These are phyloP conservation scores for Neoscytalidium dimidiatum DNA, from an alignment of 2,329 filamentous ascomycete genomes.

Conservation along the genomic window DNA sequence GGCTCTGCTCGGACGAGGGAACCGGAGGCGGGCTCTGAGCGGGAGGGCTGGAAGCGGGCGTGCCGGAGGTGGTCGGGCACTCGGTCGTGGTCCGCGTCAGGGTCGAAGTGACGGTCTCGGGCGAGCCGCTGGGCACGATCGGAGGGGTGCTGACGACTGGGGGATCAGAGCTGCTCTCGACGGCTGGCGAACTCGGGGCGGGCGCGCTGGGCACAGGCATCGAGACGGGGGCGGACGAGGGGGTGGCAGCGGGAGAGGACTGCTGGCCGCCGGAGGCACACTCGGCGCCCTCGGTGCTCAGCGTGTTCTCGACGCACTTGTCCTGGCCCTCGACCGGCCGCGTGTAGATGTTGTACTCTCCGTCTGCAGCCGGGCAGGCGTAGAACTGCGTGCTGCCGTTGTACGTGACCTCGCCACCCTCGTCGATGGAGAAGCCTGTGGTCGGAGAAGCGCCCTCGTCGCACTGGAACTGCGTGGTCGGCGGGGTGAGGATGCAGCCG, in stretches of 20 bases:
- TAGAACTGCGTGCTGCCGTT: constrained; percentile 58
- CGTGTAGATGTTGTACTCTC: constrained; percentile 59
- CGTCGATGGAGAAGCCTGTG: constrained; percentile 58
- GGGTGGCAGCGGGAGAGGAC: constrained; percentile 33
- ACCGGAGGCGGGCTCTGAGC: not conserved
- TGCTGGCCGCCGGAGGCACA: constrained; percentile 34
- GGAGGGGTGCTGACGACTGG: not conserved
- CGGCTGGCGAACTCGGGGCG: not conserved
- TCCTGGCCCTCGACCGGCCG: constrained; percentile 42
- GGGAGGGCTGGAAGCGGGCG: constrained; percentile 6
- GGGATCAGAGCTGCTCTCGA: not conserved
- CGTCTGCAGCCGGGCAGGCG: constrained; percentile 61
- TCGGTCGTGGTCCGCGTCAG: constrained; percentile 14
- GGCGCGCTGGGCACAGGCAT: not conserved
- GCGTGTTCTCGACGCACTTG: constrained; percentile 54
- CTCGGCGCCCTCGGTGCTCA: constrained; percentile 31
- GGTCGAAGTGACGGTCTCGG: not conserved
- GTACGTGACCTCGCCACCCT: constrained; percentile 55
- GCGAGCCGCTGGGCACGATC: not conserved
- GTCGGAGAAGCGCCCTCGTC: constrained; percentile 55
- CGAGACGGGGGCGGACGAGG: not conserved
- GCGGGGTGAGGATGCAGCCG: constrained; percentile 65
- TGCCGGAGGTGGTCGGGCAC: constrained; percentile 5
- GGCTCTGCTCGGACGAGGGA: not conserved
- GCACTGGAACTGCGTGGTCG: constrained; percentile 63